Conservation (phyloP, 148 eudicot species). For the Rhododendron vialii region DNA sequence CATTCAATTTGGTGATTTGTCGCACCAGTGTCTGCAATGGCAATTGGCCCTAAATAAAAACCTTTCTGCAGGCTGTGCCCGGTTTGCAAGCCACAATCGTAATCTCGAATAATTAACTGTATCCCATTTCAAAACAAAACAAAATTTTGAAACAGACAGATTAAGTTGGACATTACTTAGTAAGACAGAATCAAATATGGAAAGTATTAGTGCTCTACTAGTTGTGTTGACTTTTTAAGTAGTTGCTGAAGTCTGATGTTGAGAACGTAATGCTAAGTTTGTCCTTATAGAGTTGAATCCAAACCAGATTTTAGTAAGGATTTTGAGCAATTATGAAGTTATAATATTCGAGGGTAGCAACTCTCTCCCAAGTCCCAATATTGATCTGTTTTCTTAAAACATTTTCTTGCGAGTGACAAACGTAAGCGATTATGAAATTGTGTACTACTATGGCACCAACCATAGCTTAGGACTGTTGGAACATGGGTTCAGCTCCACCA, state of each 20-base stretch:
- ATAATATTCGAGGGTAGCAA: neutral
- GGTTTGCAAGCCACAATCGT: neutral
- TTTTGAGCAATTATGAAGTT: neutral
- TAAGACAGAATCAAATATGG: neutral
- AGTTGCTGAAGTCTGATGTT: neutral
- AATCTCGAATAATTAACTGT: neutral
- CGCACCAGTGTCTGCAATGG: neutral
- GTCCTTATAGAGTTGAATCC: neutral
- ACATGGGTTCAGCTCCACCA: neutral
- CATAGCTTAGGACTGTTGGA: neutral
- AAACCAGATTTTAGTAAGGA: neutral
- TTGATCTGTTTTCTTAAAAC: neutral
- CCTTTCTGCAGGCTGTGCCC: neutral
- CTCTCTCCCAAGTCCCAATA: neutral
- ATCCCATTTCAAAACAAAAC: neutral
- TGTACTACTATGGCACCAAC: neutral
- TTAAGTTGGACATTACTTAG: neutral
- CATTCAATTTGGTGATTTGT: neutral
- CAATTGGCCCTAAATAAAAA: neutral
- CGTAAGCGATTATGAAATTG: neutral
- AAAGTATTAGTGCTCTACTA: neutral
- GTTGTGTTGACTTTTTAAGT: neutral
- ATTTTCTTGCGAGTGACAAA: neutral
- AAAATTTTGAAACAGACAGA: neutral
- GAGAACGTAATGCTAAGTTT: neutral